Evolutionary conservation across 176 grass and related monocot species (phyloP).

Genomic region (Oryza meyeriana): DNA sequence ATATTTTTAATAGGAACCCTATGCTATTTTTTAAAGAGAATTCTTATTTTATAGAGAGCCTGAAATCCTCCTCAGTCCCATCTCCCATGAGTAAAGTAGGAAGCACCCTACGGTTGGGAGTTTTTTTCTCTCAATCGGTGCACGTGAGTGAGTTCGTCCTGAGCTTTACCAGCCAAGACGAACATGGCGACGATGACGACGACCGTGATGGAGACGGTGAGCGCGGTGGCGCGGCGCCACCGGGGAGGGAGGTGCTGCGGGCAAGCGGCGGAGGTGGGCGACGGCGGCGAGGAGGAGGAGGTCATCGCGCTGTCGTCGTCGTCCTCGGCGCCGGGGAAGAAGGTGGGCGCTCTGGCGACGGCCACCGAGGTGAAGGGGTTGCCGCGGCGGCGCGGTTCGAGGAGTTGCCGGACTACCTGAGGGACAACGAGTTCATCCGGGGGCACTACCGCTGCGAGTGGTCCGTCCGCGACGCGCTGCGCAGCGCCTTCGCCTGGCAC

Average conservation of each 20-base stretch:
- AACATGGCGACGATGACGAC: slow-evolving; percentile 12
- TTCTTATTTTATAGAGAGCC: too few species aligned
- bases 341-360: not conserved
- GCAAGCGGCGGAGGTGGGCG: not conserved
- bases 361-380: not conserved
- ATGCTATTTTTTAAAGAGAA: too few species aligned
- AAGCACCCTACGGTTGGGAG: too few species aligned
- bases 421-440: slow-evolving; percentile 87
- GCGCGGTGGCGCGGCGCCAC: not conserved
- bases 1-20: too few species aligned
- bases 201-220: not conserved
- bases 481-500: slow-evolving; percentile 97
- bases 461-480: slow-evolving; percentile 79
- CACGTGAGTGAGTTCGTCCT: too few species aligned
- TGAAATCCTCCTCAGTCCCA: too few species aligned
- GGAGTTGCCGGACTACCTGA: slow-evolving; percentile 85
- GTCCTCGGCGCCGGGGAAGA: not conserved
- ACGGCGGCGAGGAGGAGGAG: not conserved
- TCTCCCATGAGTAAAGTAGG: too few species aligned
- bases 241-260: not conserved
- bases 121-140: too few species aligned
- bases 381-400: slow-evolving; percentile 59
- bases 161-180: not conserved
- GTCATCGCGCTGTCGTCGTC: not conserved
- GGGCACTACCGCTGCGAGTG: slow-evolving; percentile 80